phyloP scores from a whole-genome alignment of 306 rosid species.

The Quercus robur region DNA sequence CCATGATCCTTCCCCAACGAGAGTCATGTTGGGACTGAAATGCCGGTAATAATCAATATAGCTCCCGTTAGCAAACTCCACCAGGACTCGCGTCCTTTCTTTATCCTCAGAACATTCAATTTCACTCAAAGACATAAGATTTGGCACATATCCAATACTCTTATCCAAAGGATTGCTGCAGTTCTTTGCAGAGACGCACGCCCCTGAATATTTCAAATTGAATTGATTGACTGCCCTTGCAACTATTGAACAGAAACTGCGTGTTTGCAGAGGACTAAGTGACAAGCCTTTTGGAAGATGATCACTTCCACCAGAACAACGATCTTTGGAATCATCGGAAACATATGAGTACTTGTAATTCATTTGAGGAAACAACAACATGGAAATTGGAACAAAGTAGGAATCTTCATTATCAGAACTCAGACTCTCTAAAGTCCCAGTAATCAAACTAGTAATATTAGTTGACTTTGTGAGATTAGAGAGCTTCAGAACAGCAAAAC shows the following conservation, averaged over 20 bases:
- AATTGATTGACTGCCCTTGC: slow-evolving; percentile 11
- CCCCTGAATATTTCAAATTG: slow-evolving; percentile 35
- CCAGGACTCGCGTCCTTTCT: slow-evolving; percentile 25
- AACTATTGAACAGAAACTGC: slow-evolving; percentile 31
- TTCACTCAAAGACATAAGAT: slow-evolving; percentile 19
- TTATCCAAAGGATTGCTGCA: slow-evolving; percentile 42
- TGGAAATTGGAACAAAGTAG: slow-evolving; percentile 39
- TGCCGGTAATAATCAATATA: not conserved
- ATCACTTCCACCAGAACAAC: slow-evolving; percentile 6
- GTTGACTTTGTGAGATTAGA: slow-evolving; percentile 31
- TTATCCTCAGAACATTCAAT: slow-evolving; percentile 25
- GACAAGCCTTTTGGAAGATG: slow-evolving; percentile 26
- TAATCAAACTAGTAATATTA: slow-evolving; percentile 34
- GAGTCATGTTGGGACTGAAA: slow-evolving; percentile 30
- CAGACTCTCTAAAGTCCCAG: slow-evolving; percentile 57
- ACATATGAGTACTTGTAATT: slow-evolving; percentile 40
- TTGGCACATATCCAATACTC: slow-evolving; percentile 28
- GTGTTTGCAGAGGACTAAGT: not conserved
- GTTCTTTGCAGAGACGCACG: slow-evolving; percentile 37
- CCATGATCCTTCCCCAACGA: slow-evolving; percentile 64
- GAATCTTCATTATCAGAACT: slow-evolving; percentile 18
- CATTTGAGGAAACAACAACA: slow-evolving; percentile 36
- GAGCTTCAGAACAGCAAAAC: slow-evolving; percentile 47
- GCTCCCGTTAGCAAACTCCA: slow-evolving; percentile 15
- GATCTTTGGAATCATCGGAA: slow-evolving; percentile 14